These are phyloP conservation scores for Aspergillus calidoustus DNA, from an alignment of 2,329 filamentous ascomycete genomes.

Conservation along the genomic window DNA sequence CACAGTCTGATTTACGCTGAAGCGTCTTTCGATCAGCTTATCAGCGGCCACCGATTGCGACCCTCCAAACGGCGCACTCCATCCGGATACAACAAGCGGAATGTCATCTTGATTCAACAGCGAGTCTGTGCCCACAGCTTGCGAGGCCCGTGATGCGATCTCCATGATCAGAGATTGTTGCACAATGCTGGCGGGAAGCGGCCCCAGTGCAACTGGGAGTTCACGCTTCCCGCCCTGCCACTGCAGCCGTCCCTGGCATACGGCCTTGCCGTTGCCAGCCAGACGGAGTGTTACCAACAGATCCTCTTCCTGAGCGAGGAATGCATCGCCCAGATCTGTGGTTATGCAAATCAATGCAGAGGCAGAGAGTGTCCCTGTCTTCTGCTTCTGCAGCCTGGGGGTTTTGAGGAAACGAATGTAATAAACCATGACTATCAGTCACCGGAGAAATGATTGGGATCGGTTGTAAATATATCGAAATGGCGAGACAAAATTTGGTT, in stretches of 20 bases:
- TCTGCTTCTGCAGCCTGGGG: slow-evolving; percentile 54
- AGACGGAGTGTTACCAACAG: slow-evolving; percentile 33
- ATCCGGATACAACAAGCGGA: slow-evolving; percentile 60
- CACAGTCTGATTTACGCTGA: slow-evolving; percentile 48
- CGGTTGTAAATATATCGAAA: not conserved
- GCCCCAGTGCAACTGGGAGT: slow-evolving; percentile 36
- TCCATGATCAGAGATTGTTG: slow-evolving; percentile 34
- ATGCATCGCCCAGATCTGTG: slow-evolving; percentile 70
- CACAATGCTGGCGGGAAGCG: slow-evolving; percentile 32
- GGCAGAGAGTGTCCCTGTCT: slow-evolving; percentile 47
- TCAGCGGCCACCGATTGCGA: slow-evolving; percentile 48
- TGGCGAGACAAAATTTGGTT: not conserved
- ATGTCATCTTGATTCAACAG: slow-evolving; percentile 29
- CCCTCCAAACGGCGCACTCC: slow-evolving; percentile 55
- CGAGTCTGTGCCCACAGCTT: slow-evolving; percentile 22
- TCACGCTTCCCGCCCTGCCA: slow-evolving; percentile 44
- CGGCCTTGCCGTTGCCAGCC: slow-evolving; percentile 21
- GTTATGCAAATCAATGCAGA: slow-evolving; percentile 66
- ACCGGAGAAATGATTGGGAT: not conserved
- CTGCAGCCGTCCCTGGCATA: slow-evolving; percentile 31
- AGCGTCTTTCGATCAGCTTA: slow-evolving; percentile 60
- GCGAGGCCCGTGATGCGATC: slow-evolving; percentile 22
- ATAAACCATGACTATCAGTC: slow-evolving; percentile 52
- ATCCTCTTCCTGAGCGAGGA: slow-evolving; percentile 54
- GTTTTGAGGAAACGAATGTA: slow-evolving; percentile 72